A percentile compares a stretch with the other conserved stretches of the same genome.
Conservation (phyloP, 1,284 basidiomycete species). For the Paramarasmius palmivorus region DNA sequence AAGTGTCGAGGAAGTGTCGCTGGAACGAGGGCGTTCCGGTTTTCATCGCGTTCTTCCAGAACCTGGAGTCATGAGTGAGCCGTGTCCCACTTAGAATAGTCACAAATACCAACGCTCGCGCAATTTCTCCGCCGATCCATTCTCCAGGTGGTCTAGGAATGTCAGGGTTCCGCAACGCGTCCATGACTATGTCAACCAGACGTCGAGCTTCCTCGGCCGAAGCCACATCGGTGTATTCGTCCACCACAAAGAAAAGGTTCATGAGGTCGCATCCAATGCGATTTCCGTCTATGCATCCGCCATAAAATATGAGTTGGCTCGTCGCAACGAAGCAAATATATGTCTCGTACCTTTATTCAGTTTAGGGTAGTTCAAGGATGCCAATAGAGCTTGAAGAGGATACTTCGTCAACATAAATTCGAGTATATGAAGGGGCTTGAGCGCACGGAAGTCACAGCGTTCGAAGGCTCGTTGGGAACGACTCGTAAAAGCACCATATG, state of each 20-base stretch:
- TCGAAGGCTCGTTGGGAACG: constrained; percentile 27
- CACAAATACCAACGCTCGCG: constrained; percentile 24
- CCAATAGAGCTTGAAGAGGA: background rate
- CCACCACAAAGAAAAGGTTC: constrained; percentile 41
- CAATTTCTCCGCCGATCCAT: constrained; percentile 29
- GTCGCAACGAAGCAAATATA: background rate
- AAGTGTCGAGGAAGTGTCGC: constrained; percentile 33
- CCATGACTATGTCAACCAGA: constrained; percentile 33
- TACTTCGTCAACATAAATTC: background rate
- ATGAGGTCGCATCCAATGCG: constrained; percentile 39
- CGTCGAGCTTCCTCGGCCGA: constrained; percentile 26
- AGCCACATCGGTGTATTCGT: constrained; percentile 41
- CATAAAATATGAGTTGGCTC: no score
- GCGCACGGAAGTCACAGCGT: constrained; percentile 26
- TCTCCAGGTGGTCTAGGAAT: constrained; percentile 30
- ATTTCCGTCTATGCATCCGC: background rate
- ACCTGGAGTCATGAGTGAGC: constrained; percentile 11
- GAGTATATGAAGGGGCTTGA: background rate
- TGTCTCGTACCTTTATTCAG: background rate
- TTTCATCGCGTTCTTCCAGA: constrained; percentile 18
- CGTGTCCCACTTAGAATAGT: background rate
- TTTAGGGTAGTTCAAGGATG: background rate
- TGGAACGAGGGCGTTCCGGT: constrained; percentile 16
- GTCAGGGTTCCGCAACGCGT: constrained; percentile 34
- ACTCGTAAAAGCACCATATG: constrained; percentile 23